Percentiles rank a stretch among this genome's conserved stretches.
phyloP scores from a whole-genome alignment of 2,329 filamentous ascomycete genomes.

The Juglanconis oblonga region DNA sequence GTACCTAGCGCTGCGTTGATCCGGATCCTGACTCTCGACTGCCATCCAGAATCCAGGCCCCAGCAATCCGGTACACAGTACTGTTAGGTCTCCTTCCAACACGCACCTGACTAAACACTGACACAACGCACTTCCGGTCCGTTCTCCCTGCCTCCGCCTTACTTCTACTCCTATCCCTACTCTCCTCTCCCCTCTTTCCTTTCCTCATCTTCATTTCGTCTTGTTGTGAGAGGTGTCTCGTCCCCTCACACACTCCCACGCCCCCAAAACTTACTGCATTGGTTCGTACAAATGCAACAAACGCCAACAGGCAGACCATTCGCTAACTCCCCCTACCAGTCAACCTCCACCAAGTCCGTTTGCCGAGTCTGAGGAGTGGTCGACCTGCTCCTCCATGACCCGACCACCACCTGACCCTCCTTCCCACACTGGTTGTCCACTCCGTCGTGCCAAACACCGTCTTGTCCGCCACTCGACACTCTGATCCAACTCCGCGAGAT shows the following conservation, averaged over 20 bases:
- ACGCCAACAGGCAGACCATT: too few relatives aligned
- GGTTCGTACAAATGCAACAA: too few relatives aligned
- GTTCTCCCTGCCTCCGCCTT: conserved; percentile 2
- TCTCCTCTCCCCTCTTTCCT: not conserved
- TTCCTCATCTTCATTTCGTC: not conserved
- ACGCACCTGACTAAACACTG: conserved; percentile 8
- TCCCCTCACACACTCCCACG: too few relatives aligned
- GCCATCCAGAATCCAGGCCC: not conserved
- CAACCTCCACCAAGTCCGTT: not conserved
- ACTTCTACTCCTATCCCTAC: not conserved
- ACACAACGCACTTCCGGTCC: conserved; percentile 7
- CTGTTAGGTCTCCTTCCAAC: conserved; percentile 5
- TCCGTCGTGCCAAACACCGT: not conserved
- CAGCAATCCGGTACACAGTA: conserved; percentile 3
- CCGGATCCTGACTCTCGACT: conserved; percentile 6
- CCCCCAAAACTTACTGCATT: too few relatives aligned
- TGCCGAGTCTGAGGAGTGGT: not conserved
- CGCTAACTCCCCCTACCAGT: not conserved
- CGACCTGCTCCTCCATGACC: not conserved
- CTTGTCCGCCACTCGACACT: not conserved
- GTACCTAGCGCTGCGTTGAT: not conserved
- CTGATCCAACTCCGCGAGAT: not conserved
- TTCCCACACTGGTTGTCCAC: not conserved
- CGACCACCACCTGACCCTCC: not conserved
- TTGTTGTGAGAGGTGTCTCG: not conserved